phyloP scores from a whole-genome alignment of 2,329 filamentous ascomycete genomes.

The Cytospora mali region DNA sequence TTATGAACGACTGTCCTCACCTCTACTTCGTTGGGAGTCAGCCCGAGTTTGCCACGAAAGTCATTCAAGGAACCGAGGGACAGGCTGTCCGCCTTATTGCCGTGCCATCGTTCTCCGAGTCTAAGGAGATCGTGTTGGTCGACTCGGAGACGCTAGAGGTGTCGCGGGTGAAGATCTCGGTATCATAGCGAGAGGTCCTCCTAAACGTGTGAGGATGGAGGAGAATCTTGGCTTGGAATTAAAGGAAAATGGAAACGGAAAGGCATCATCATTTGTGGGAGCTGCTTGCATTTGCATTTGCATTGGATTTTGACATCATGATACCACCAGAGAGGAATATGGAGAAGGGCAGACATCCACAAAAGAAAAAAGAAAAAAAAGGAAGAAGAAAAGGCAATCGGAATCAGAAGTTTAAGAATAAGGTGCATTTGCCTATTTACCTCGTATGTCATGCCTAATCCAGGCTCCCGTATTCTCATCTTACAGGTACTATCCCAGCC shows the following conservation, averaged over 20 bases:
- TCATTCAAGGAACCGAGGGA: conserved; percentile 67
- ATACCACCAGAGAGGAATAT: conserved; percentile 16
- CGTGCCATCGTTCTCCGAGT: conserved; percentile 79
- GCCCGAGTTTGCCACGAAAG: conserved; percentile 71
- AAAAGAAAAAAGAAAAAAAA: no score
- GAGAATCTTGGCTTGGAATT: not conserved
- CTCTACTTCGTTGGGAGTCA: conserved; percentile 90
- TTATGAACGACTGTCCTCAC: conserved; percentile 83
- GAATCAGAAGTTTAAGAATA: not conserved
- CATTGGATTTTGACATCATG: conserved; percentile 11
- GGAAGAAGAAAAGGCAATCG: no score
- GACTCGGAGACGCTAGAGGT: conserved; percentile 85
- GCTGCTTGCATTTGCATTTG: not conserved
- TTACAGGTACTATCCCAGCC: not conserved
- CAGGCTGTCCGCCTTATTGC: conserved; percentile 78
- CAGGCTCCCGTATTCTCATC: not conserved
- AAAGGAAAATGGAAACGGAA: not conserved
- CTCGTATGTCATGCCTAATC: not conserved
- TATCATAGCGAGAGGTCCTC: conserved; percentile 15
- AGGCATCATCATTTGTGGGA: not conserved
- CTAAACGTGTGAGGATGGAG: not conserved
- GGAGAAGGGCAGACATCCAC: not conserved
- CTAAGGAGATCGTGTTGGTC: conserved; percentile 78
- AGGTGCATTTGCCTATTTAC: not conserved
- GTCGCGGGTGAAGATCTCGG: conserved; percentile 66